Evolutionary conservation across 2,329 filamentous ascomycete species (phyloP).

Genomic region (Alternaria arborescens): DNA sequence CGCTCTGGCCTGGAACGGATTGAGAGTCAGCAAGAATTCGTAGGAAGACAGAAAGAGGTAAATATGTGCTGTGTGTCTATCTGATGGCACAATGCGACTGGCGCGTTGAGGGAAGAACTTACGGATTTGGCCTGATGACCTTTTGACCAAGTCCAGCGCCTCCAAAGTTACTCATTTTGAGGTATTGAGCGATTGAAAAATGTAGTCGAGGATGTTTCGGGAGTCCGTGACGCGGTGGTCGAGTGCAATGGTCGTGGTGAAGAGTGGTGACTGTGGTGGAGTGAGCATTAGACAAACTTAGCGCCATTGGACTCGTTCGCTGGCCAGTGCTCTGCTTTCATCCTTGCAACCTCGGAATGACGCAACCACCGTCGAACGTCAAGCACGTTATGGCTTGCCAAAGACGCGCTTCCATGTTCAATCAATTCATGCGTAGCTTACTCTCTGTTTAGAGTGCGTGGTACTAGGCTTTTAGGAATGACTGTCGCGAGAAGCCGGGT

Average conservation of each 20-base stretch:
- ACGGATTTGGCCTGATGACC: conserved; percentile 75
- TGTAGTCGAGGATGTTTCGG: background rate
- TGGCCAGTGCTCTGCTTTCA: conserved; percentile 31
- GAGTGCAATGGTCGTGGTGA: conserved; percentile 11
- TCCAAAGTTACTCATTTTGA: conserved; percentile 70
- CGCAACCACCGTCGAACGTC: background rate
- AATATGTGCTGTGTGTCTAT: background rate
- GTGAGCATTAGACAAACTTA: conserved; percentile 40
- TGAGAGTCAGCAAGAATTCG: conserved; percentile 13
- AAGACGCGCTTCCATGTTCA: accelerated
- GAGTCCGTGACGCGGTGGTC: background rate
- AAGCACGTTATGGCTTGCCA: accelerated
- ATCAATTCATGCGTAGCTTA: accelerated
- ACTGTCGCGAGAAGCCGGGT: no score
- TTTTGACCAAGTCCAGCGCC: conserved; percentile 72
- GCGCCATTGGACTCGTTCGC: conserved; percentile 11
- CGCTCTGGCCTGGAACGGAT: conserved; percentile 75
- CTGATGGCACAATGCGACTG: background rate
- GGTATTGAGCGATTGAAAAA: accelerated
- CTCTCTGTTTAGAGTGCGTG: accelerated
- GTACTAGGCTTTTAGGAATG: accelerated
- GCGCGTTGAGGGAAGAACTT: conserved; percentile 48
- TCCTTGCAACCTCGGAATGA: conserved; percentile 26
- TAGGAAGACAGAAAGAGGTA: accelerated
- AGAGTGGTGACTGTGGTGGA: conserved; percentile 21